A percentile compares a stretch with the other conserved stretches of the same genome.
Conservation (phyloP, 1,284 basidiomycete species). For the Leucoagaricus sp. region DNA sequence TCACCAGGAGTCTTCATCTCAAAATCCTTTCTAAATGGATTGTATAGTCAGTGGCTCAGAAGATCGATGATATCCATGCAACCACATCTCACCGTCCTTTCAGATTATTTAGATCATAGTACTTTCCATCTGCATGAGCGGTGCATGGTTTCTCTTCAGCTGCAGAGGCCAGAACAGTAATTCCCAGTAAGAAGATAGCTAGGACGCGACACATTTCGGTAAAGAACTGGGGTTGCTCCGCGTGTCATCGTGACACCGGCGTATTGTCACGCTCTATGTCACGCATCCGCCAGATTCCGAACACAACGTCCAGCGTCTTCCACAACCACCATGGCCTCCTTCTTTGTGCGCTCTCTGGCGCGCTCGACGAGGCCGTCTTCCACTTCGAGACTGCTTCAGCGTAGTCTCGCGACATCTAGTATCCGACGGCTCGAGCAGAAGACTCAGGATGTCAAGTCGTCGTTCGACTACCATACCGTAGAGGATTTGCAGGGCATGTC, state of each 20-base stretch:
- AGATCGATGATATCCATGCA: not conserved
- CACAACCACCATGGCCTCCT: conserved; percentile 50
- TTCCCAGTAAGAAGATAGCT: conserved; percentile 4
- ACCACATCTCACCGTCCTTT: conserved; percentile 45
- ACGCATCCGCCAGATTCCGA: conserved; percentile 19
- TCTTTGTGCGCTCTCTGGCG: conserved; percentile 45
- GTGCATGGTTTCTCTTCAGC: conserved; percentile 48
- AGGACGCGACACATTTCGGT: conserved; percentile 2
- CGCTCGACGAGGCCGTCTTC: conserved; percentile 33
- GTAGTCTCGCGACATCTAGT: conserved; percentile 28
- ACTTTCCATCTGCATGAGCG: conserved; percentile 44
- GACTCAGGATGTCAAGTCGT: conserved; percentile 40
- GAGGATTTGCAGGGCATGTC: conserved; percentile 81
- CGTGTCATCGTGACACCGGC: not conserved
- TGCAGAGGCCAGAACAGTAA: conserved; percentile 14
- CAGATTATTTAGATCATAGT: conserved; percentile 65
- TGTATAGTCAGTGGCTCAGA: conserved; percentile 5
- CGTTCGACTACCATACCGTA: conserved; percentile 69
- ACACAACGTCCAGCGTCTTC: conserved; percentile 21
- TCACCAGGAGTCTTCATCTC: conserved; percentile 49
- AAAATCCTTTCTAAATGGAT: conserved; percentile 69
- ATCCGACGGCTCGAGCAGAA: conserved; percentile 8
- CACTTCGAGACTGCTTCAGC: conserved; percentile 26
- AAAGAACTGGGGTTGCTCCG: not conserved
- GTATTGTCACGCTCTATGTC: conserved; percentile 28